Evolutionary conservation across 2,329 filamentous ascomycete species (phyloP).

Genomic region (Penicillium sclerotigenum): DNA sequence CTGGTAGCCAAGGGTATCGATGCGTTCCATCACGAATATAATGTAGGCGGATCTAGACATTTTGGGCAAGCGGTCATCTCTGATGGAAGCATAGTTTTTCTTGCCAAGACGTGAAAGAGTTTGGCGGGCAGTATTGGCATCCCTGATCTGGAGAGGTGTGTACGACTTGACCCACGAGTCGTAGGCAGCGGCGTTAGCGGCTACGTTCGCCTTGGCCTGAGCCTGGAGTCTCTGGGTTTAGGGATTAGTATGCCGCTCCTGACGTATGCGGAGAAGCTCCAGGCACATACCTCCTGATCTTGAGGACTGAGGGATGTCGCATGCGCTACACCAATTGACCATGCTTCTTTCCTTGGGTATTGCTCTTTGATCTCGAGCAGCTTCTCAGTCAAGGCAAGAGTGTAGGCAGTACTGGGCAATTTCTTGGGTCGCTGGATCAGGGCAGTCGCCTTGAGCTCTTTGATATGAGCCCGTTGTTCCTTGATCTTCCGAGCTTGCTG

Average conservation of each 20-base stretch:
- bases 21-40: slow-evolving; percentile 47
- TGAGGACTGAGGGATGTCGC: slow-evolving; percentile 15
- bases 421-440: slow-evolving; percentile 35
- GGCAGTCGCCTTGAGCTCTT: slow-evolving; percentile 34
- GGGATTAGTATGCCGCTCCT: slow-evolving; percentile 3
- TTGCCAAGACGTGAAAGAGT: slow-evolving; percentile 27
- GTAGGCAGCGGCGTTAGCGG: slow-evolving; percentile 45
- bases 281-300: slow-evolving; percentile 25
- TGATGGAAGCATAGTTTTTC: slow-evolving; percentile 34
- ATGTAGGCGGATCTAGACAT: slow-evolving; percentile 38
- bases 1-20: slow-evolving; percentile 50
- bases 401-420: slow-evolving; percentile 26
- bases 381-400: slow-evolving; percentile 24
- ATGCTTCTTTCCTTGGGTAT: slow-evolving; percentile 13
- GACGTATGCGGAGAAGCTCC: background rate
- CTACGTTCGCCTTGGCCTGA: slow-evolving; percentile 47
- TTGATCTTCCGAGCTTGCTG: slow-evolving; percentile 30
- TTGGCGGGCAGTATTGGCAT: slow-evolving; percentile 58
- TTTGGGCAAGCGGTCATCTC: slow-evolving; percentile 56
- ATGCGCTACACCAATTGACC: slow-evolving; percentile 17
- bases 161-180: slow-evolving; percentile 55
- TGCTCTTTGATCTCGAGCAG: slow-evolving; percentile 9
- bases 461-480: slow-evolving; percentile 30
- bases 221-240: slow-evolving; percentile 53
- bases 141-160: slow-evolving; percentile 55